Base-by-base conservation (phyloP, 2,329 filamentous ascomycete species). In the Ophiostoma novo-ulmi region DNA sequence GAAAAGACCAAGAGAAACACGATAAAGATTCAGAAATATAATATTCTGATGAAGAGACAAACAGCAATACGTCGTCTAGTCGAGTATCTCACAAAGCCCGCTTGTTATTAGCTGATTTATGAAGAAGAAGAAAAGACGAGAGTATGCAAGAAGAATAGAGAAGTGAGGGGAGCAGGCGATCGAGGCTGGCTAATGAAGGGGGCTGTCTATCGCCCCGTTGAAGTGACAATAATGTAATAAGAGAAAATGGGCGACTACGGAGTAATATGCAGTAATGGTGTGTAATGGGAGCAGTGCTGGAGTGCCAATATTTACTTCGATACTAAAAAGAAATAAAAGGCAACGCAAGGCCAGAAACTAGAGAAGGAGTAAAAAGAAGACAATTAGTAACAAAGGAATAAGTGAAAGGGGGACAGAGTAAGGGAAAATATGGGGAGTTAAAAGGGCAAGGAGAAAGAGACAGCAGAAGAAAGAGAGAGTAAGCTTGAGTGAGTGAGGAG, bases 281-380 rank as follows among this genome's bases (percentile, higher is more conserved):
- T 44, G 35, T 38, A 66, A 31, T 39, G 63, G 44, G 36, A 67
- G 64, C 48, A 48, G 69, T 65, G 48, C 48, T 63, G 69, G 52
- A 5, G 52, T 58, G 52, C 44, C 52, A 58, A 26, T 58, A 26
- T 11, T 26, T 22, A 58, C 44, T 48, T 20, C 17, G 22, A 22
- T 58, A 22, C 52, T 26, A 17, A 11, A 11, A 5, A 55, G 52
- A 35, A 39, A 55, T 63, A 22, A 26, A 35, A 63, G 11, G 26
- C 58, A 31, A 35, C 26, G 26, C 58, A 63, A 17, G 58, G 58
- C 58, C 26, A 63, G 58, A 35, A 11, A 14, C 35, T 63, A 26
- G 58, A 63, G 58, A 17, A 26, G n/a, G n/a, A 26, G 22, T 22
- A 26, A 17, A 63, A 26, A 17, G 55, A 17, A 38, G 17, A 22